A percentile compares a stretch with the other conserved stretches of the same genome.
Evolutionary conservation across 2,329 filamentous ascomycete genomes (phyloP).

Genomic region (Stylonectria norvegica): DNA sequence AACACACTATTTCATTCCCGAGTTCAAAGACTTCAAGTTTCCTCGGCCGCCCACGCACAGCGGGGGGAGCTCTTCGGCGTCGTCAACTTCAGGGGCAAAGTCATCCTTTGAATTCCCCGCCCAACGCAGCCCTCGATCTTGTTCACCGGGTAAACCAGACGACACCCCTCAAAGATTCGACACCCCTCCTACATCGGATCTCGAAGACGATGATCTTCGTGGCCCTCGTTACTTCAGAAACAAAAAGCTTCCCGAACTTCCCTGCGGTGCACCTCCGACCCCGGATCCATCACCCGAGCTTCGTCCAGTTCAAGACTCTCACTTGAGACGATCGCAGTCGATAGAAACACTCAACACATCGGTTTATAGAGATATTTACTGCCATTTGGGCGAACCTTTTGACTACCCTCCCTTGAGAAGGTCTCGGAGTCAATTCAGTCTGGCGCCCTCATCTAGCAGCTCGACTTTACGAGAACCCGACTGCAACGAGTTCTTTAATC

Average conservation of each 20-base stretch:
- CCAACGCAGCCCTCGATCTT: constrained; percentile 25
- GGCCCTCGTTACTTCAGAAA: constrained; percentile 19
- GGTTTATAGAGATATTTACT: constrained; percentile 24
- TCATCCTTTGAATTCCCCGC: constrained; percentile 21
- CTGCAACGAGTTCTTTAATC: constrained; percentile 50
- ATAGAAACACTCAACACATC: constrained; percentile 28
- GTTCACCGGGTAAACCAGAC: constrained; percentile 22
- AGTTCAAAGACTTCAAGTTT: constrained; percentile 37
- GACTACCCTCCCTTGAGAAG: constrained; percentile 24
- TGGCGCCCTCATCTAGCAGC: constrained; percentile 30
- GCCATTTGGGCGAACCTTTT: constrained; percentile 25
- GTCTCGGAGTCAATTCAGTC: constrained; percentile 30
- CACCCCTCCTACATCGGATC: constrained; percentile 34
- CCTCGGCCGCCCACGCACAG: constrained; percentile 32
- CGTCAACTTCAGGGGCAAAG: constrained; percentile 20
- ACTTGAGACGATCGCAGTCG: constrained; percentile 26
- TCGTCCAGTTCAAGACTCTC: constrained; percentile 26
- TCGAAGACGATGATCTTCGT: constrained; percentile 28
- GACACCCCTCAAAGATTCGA: constrained; percentile 25
- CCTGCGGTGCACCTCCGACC: constrained; percentile 27
- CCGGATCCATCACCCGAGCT: constrained; percentile 35
- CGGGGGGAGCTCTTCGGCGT: constrained; percentile 23
- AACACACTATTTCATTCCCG: constrained; percentile 24
- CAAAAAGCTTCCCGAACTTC: constrained; percentile 28
- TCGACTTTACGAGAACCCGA: constrained; percentile 48